These are phyloP conservation scores for Backusella australiensis DNA, from an alignment of 192 early-diverging fungal species.

Conservation along the genomic window DNA sequence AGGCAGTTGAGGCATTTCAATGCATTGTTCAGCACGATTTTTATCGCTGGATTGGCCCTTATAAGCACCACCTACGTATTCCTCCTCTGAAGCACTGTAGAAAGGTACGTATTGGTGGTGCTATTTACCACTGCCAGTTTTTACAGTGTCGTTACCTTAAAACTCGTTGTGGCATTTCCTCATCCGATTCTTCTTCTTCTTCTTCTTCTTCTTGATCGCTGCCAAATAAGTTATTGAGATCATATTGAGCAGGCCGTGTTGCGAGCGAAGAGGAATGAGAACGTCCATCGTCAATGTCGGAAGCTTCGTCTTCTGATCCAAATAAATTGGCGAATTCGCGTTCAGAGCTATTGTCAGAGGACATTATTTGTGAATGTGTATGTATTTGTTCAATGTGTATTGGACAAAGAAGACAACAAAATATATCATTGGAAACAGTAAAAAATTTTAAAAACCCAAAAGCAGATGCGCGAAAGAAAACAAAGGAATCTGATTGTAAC, in stretches of 20 bases:
- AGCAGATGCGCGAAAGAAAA: too few species aligned
- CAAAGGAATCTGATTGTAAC: too few species aligned
- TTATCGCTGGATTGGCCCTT: too few species aligned
- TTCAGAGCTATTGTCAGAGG: not conserved
- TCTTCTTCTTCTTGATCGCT: conserved; percentile 27
- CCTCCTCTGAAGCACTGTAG: conserved; percentile 1
- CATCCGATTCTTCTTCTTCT: conserved; percentile 13
- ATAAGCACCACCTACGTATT: not conserved
- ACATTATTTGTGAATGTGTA: not conserved
- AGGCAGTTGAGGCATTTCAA: too few species aligned
- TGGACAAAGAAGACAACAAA: not conserved
- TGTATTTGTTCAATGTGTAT: not conserved
- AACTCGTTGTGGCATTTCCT: not conserved
- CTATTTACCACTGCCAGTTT: too few species aligned
- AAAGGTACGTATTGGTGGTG: not conserved
- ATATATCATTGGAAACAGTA: too few species aligned
- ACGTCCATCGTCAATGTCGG: conserved; percentile 31
- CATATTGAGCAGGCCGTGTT: not conserved
- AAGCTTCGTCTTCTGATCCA: conserved; percentile 36
- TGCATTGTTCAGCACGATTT: too few species aligned
- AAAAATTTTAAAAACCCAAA: too few species aligned
- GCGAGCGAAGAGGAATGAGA: conserved; percentile 12
- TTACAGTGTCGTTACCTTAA: not conserved
- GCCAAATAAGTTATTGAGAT: conserved; percentile 33
- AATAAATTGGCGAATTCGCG: conserved; percentile 21